Base-by-base conservation (phyloP, 306 rosid species). In the Acmispon strigosus region DNA sequence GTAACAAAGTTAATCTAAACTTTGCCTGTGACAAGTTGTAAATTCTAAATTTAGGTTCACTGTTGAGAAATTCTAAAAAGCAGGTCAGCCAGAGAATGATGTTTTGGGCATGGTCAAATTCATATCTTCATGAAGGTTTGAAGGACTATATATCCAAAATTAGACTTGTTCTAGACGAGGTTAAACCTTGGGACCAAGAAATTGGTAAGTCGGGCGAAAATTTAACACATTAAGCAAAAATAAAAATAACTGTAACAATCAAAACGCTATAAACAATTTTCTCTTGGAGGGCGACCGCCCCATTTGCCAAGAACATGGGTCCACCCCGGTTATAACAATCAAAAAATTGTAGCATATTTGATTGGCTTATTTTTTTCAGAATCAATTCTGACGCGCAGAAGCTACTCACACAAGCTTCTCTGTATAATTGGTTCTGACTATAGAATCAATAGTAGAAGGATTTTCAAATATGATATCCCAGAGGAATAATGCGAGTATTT, bases 21-120 rank as follows among this genome's bases (percentile, higher is more conserved):
- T 66, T 13, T 74, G 61, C 14, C 42, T 44, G 5, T 53, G 44
- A 65, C 57, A 73, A 37, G 56, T 49, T 7, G 60, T 24, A 50
- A 69, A 64, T 70, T 52, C 83, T 56, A 74, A 77, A 62, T 77
- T 64, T 76, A 62, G 72, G 19, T 18, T 52, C 60, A 24, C 1
- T 24, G 61, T 75, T 74, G 69, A 80, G 48, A 61, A 69, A 44
- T 63, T 32, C 84, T 43, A 67, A 59, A 42, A 66, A 67, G 54
- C 5, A 18, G 53, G 59, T 52, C 74, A 60, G 51, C 72, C 72
- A 39, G 37, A 39, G 34, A 79, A 66, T 66, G 43, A 56, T 63
- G 11, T 53, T 61, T 42, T 50, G 50, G 64, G 59, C 37, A 61
- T 54, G 69, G 73, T 44, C 67, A 44, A 55, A 34, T 69, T 79